Evolutionary conservation across 2,329 filamentous ascomycete genomes (phyloP), one percentile per base, ranked within the genome.

Genomic region (Sclerotinia trifoliorum): DNA sequence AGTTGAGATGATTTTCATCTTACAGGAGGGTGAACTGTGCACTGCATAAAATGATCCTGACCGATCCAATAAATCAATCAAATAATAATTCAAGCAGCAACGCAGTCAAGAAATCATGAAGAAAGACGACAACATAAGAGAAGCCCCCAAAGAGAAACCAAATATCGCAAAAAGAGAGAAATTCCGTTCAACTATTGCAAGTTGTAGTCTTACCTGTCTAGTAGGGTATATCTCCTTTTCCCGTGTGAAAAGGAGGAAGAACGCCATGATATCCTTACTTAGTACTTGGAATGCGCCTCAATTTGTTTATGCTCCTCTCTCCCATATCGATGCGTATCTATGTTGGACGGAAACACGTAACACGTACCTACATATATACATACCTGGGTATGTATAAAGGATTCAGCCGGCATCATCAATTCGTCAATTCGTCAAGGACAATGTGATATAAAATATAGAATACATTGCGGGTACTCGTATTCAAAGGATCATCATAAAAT

Each of bases 11-110:
- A 62, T 49, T 44, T 29, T 39, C 58, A 24, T 62, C 58, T 39
- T 35, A 62, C 48, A 63, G 60, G 44, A 51, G n/a, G 58, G 48
- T 63, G 60, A 52, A 63, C 46, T 63, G 60, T 61, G 57, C 57
- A 61, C 57, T 62, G 58, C 58, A 62, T 62, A 21, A 62, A 46
- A 32, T 15, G 29, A 49, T 62, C 44, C 26, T 49, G 44, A 35
- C 21, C 13, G 21, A 57, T 57, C 21, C n/a, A n/a, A 17, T 6
- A 51, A 32, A 32, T 61, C 19, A 48, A 49, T 35, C 26, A 35
- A 24, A 11, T 17, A n/a, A 39, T 19, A 26, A 32, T 19, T 3
- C 21, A 17, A 39, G 15, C 2, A 26, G 8, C 7, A 48, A 39
- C 19, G 13, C 35, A 15, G 21, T 56, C 5, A n/a, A 35, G 21